phyloP scores from a whole-genome alignment of 2,329 filamentous ascomycete genomes.

The Monilinia polystroma region DNA sequence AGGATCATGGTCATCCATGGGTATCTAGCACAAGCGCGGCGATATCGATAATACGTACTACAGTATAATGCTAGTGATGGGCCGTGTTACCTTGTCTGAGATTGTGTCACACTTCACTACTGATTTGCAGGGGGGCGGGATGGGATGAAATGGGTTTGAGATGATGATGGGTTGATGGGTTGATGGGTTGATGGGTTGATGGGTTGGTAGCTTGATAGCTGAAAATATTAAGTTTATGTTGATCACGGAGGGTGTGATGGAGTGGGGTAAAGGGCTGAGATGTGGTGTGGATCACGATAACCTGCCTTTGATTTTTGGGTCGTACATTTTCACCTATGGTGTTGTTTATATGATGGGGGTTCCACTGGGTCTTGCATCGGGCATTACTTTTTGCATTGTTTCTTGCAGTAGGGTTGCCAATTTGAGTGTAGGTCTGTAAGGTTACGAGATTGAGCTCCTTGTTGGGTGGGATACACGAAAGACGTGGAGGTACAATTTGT shows the following conservation, averaged over 20 bases:
- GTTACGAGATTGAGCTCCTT: not conserved
- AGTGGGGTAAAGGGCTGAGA: slow-evolving; percentile 5
- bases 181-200: not conserved
- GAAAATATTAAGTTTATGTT: not conserved
- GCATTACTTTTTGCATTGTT: slow-evolving; percentile 3
- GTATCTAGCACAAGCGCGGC: not conserved
- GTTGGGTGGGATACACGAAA: not conserved
- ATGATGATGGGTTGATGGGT: not conserved
- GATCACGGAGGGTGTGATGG: not conserved
- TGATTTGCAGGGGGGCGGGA: not conserved
- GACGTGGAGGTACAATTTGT: too few relatives aligned
- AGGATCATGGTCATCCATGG: not conserved
- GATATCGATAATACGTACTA: too few relatives aligned
- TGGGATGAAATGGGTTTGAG: not conserved
- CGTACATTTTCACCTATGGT: not conserved
- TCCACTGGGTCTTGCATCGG: not conserved
- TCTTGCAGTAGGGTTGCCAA: not conserved
- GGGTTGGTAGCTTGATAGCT: not conserved
- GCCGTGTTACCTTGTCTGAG: not conserved
- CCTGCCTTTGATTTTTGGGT: not conserved
- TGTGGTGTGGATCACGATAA: not conserved
- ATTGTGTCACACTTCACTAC: not conserved
- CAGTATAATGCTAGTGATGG: not conserved
- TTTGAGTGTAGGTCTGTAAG: slow-evolving; percentile 1
- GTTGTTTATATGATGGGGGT: not conserved